Evolutionary conservation across 768 basidiomycete genomes (phyloP).

Genomic region (Russula virescens): DNA sequence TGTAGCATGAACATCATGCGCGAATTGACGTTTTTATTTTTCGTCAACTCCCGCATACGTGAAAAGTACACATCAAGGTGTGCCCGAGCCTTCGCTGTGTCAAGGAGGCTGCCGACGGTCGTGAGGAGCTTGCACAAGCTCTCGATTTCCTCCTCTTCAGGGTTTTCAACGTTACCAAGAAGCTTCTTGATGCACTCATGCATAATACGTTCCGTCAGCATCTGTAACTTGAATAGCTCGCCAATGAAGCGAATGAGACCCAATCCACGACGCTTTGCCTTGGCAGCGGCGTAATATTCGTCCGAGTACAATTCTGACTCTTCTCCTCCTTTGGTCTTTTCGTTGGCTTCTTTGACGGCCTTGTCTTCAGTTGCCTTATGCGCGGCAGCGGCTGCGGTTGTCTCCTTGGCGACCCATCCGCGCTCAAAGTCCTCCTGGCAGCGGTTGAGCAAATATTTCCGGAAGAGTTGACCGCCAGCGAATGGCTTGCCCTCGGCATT

Average conservation of each 20-base stretch:
- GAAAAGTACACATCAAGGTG: slow-evolving; percentile 93
- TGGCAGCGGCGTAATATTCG: slow-evolving; percentile 93
- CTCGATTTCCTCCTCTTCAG: slow-evolving; percentile 98
- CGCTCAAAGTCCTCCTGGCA: slow-evolving; percentile 98
- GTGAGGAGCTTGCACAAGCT: slow-evolving; percentile 87
- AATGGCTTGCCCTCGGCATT: slow-evolving; percentile 82
- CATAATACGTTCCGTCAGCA: slow-evolving; percentile 98
- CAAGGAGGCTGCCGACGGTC: slow-evolving; percentile 81
- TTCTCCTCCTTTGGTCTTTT: slow-evolving; percentile 20
- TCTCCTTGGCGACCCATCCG: slow-evolving; percentile 87
- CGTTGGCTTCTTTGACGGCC: slow-evolving; percentile 49
- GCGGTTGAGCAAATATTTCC: slow-evolving; percentile 92
- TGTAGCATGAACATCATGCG: slow-evolving; percentile 95
- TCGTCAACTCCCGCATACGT: slow-evolving; percentile 78
- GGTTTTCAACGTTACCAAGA: slow-evolving; percentile 86
- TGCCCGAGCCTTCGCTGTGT: slow-evolving; percentile 71
- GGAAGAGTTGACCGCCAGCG: slow-evolving; percentile 89
- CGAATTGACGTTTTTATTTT: slow-evolving; percentile 67
- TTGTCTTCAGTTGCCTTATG: slow-evolving; percentile 82
- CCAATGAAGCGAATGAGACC: slow-evolving; percentile 98
- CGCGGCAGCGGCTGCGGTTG: slow-evolving; percentile 80
- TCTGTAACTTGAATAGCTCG: slow-evolving; percentile 97
- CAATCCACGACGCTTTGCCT: slow-evolving; percentile 94
- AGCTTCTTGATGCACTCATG: slow-evolving; percentile 97
- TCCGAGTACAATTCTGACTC: slow-evolving; percentile 85